phyloP scores from a whole-genome alignment of 495 filamentous ascomycete species.

The Aspergillus sclerotiicarbonarius region DNA sequence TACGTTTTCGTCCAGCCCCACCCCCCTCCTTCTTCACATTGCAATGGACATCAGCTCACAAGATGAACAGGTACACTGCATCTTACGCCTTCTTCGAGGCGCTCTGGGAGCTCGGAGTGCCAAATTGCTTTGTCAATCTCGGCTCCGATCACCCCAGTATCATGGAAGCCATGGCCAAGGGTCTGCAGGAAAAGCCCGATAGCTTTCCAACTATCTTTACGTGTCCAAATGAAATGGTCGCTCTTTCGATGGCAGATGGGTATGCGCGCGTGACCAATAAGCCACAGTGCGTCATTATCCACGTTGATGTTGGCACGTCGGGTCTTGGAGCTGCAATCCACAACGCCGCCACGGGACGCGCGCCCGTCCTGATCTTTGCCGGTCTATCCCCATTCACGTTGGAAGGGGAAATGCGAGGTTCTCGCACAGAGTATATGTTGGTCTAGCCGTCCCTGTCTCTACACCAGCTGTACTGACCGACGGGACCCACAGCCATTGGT shows the following conservation, averaged over 20 bases:
- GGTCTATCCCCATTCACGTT: slow-evolving; percentile 81
- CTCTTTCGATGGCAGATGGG: slow-evolving; percentile 88
- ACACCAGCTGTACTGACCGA: too few relatives aligned
- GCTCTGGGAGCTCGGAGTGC: slow-evolving; percentile 49
- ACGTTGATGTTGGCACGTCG: slow-evolving; percentile 90
- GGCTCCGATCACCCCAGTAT: slow-evolving; percentile 87
- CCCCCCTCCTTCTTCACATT: too few relatives aligned
- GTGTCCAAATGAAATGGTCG: slow-evolving; percentile 93
- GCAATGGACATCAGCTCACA: too few relatives aligned
- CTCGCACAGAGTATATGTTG: slow-evolving; percentile 88
- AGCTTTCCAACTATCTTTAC: slow-evolving; percentile 81
- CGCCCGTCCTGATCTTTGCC: slow-evolving; percentile 83
- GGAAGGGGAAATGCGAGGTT: slow-evolving; percentile 81
- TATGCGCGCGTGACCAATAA: slow-evolving; percentile 78
- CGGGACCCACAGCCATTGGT: too few relatives aligned
- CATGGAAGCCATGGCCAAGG: slow-evolving; percentile 87
- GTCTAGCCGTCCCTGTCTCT: too few relatives aligned
- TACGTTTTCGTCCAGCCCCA: too few relatives aligned
- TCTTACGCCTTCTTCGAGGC: background rate
- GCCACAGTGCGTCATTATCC: slow-evolving; percentile 84
- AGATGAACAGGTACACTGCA: background rate
- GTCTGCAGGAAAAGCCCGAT: slow-evolving; percentile 53
- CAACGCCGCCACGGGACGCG: slow-evolving; percentile 76
- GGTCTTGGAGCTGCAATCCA: slow-evolving; percentile 86
- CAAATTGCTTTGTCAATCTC: slow-evolving; percentile 80